These are phyloP conservation scores for Thielaviopsis populi DNA, from an alignment of 2,329 filamentous ascomycete species.

Conservation along the genomic window DNA sequence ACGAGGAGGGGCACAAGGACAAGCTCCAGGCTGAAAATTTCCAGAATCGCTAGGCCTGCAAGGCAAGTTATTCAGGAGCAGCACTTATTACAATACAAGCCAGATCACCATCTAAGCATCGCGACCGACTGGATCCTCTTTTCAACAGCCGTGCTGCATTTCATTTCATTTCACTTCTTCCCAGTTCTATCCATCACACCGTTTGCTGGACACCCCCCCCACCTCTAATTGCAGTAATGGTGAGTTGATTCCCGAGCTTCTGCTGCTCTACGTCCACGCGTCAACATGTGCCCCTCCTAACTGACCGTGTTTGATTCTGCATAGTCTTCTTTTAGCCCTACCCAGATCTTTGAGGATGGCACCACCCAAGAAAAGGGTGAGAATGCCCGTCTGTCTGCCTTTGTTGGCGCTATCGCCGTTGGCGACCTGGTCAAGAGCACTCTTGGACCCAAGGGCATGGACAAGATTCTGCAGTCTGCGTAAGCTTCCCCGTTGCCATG, in stretches of 20 bases:
- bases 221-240: conserved; percentile 13
- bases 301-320: not conserved
- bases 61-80: conserved; percentile 12
- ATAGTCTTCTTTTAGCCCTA: conserved; percentile 56
- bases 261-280: not conserved
- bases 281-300: conserved; percentile 16
- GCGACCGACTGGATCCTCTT: conserved; percentile 13
- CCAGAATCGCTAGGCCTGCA: conserved; percentile 9
- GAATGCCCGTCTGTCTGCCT: conserved; percentile 96
- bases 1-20: conserved; percentile 7
- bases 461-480: conserved; percentile 95
- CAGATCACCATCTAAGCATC: conserved; percentile 14
- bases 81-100: conserved; percentile 6
- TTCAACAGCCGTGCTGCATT: conserved; percentile 8
- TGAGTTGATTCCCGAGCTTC: conserved; percentile 2
- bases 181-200: not conserved
- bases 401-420: conserved; percentile 94
- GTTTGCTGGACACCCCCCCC: conserved; percentile 10
- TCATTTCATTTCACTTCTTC: conserved; percentile 1
- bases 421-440: conserved; percentile 97
- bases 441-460: conserved; percentile 94
- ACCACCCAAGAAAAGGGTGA: conserved; percentile 97
- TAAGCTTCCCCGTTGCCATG: conserved; percentile 31
- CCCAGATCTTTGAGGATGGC: conserved; percentile 95
- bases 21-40: conserved; percentile 16